Percentiles rank a stretch among this genome's conserved stretches.
phyloP scores from a whole-genome alignment of 1,284 basidiomycete genomes.

The Rhodotorula sp. region DNA sequence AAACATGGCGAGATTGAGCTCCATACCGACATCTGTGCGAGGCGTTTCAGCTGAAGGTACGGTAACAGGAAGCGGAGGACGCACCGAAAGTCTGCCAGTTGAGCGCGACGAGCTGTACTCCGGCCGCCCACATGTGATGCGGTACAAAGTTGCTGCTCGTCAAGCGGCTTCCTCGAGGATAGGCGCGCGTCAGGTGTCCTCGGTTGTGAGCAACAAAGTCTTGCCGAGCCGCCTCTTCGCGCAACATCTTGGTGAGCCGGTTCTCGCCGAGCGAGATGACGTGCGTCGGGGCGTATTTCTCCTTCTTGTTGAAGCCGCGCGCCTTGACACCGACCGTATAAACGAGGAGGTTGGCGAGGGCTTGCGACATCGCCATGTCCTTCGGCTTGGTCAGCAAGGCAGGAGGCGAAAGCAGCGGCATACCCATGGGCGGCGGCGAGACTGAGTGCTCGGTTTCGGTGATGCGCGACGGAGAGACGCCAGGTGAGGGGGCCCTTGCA shows the following conservation, averaged over 20 bases:
- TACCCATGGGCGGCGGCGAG: slow-evolving; percentile 12
- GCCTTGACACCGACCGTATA: slow-evolving; percentile 92
- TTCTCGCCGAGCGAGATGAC: slow-evolving; percentile 92
- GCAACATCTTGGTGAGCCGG: slow-evolving; percentile 58
- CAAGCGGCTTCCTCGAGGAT: slow-evolving; percentile 80
- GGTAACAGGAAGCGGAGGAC: neutral
- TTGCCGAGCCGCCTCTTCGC: slow-evolving; percentile 55
- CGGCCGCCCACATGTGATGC: slow-evolving; percentile 83
- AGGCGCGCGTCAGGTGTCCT: slow-evolving; percentile 80
- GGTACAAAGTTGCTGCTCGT: slow-evolving; percentile 88
- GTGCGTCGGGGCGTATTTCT: slow-evolving; percentile 80
- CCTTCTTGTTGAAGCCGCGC: slow-evolving; percentile 76
- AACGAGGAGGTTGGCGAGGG: slow-evolving; percentile 74
- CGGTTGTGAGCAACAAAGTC: slow-evolving; percentile 88
- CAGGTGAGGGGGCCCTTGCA: neutral
- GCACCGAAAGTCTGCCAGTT: slow-evolving; percentile 96
- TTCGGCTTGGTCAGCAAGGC: slow-evolving; percentile 20
- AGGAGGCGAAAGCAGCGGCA: neutral
- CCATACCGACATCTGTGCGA: slow-evolving; percentile 70
- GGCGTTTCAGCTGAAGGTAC: neutral
- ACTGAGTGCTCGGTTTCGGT: slow-evolving; percentile 12
- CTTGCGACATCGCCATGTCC: slow-evolving; percentile 61
- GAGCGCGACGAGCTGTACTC: slow-evolving; percentile 89
- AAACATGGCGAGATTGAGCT: slow-evolving; percentile 95
- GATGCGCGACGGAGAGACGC: neutral